Conservation (phyloP, 2,329 filamentous ascomycete species). For the Tolypocladium nubicola region DNA sequence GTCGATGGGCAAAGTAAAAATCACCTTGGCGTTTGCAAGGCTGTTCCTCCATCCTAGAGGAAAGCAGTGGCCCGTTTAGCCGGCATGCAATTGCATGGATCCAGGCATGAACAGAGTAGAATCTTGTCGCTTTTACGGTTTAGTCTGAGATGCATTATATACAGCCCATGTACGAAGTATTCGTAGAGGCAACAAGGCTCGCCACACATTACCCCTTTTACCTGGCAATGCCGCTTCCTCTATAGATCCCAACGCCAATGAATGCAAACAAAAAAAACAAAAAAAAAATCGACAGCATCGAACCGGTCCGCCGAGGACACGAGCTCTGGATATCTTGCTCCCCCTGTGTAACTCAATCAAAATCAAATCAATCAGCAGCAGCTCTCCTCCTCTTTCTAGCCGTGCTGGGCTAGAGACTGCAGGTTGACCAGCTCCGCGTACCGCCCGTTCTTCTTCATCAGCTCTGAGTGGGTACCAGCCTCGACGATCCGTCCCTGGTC, state of each 20-base stretch:
- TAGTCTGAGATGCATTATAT: neutral
- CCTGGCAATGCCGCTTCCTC: neutral
- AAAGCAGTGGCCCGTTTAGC: neutral
- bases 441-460: conserved; percentile 59
- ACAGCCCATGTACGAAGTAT: neutral
- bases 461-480: conserved; percentile 64
- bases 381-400: conserved; percentile 7
- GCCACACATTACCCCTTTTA: neutral
- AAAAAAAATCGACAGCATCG: neutral
- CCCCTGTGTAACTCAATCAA: neutral
- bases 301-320: neutral
- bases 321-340: neutral
- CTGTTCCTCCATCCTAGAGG: neutral
- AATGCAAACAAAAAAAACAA: neutral
- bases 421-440: conserved; percentile 74
- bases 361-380: too few species aligned
- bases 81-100: neutral
- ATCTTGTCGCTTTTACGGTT: neutral
- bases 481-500: conserved; percentile 82
- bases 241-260: neutral
- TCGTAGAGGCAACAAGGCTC: neutral
- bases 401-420: conserved; percentile 60
- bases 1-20: neutral
- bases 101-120: neutral
- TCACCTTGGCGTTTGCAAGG: neutral